A percentile compares a stretch with the other conserved stretches of the same genome.
These are phyloP conservation scores for Apiospora rasikravindrae DNA, from an alignment of 2,329 filamentous ascomycete genomes.

Conservation along the genomic window DNA sequence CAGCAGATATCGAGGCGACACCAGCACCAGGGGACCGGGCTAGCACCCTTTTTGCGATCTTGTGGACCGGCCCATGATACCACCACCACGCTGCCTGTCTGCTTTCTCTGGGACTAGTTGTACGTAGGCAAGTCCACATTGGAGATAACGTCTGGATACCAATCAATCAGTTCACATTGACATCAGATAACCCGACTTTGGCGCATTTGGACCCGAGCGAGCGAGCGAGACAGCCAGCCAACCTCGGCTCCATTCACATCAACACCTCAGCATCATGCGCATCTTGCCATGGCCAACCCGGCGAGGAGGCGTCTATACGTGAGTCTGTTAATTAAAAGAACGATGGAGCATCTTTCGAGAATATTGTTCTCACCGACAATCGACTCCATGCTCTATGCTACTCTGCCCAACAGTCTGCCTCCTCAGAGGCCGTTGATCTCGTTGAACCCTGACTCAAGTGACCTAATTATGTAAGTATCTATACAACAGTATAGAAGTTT, in stretches of 20 bases:
- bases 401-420: neutral
- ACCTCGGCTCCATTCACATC: neutral
- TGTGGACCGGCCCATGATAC: slow-evolving; percentile 1
- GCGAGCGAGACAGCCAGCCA: neutral
- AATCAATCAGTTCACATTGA: neutral
- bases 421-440: neutral
- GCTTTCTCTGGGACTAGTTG: neutral
- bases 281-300: neutral
- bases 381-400: slow-evolving; percentile 4
- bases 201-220: neutral
- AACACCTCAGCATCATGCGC: neutral
- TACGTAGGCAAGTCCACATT: neutral
- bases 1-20: slow-evolving; percentile 2
- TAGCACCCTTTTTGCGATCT: slow-evolving; percentile 1
- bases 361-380: slow-evolving; percentile 10
- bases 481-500: neutral
- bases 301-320: neutral
- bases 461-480: neutral
- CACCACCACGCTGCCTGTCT: neutral
- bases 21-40: neutral
- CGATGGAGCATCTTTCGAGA: neutral
- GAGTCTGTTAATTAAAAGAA: neutral
- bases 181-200: slow-evolving; percentile 5
- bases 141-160: slow-evolving; percentile 10
- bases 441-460: neutral